Conservation (phyloP, 2,329 filamentous ascomycete genomes). For the Ophiostoma quercus region DNA sequence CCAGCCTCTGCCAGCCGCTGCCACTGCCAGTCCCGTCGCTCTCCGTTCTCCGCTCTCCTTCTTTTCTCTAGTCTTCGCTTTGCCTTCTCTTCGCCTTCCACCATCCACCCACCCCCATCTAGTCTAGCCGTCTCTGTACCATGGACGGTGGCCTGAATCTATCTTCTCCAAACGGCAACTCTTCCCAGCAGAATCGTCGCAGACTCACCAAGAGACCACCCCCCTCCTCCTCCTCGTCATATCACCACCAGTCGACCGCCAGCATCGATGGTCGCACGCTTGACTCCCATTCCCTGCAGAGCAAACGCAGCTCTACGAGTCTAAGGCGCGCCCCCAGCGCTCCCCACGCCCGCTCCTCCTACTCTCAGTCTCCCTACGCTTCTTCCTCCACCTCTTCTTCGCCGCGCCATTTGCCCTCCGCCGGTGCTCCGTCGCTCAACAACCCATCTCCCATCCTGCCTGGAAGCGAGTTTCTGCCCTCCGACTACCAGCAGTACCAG, state of each 20-base stretch:
- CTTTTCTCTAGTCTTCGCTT: background rate
- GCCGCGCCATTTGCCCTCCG: constrained; percentile 42
- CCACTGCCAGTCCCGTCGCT: background rate
- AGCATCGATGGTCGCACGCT: constrained; percentile 47
- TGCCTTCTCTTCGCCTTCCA: constrained; percentile 2
- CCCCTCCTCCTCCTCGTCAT: constrained; percentile 43
- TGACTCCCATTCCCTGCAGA: constrained; percentile 54
- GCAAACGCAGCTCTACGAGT: constrained; percentile 60
- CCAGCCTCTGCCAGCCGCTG: background rate
- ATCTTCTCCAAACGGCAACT: constrained; percentile 43
- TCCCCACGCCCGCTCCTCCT: constrained; percentile 46
- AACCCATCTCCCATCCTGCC: constrained; percentile 44
- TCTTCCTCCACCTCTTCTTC: constrained; percentile 43
- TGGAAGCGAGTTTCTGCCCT: constrained; percentile 42
- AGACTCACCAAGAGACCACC: constrained; percentile 59
- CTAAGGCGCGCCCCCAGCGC: constrained; percentile 57
- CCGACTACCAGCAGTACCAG: constrained; percentile 34
- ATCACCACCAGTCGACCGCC: constrained; percentile 46
- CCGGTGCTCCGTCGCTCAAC: constrained; percentile 29
- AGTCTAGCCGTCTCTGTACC: constrained; percentile 33
- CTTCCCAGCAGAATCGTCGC: constrained; percentile 43
- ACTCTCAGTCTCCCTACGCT: constrained; percentile 44
- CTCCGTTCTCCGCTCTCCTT: constrained; percentile 22
- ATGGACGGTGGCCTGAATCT: constrained; percentile 43
- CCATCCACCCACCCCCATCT: constrained; percentile 15